phyloP scores from a whole-genome alignment of 1,139 yeast species.

The Geotrichum macrosporum region DNA sequence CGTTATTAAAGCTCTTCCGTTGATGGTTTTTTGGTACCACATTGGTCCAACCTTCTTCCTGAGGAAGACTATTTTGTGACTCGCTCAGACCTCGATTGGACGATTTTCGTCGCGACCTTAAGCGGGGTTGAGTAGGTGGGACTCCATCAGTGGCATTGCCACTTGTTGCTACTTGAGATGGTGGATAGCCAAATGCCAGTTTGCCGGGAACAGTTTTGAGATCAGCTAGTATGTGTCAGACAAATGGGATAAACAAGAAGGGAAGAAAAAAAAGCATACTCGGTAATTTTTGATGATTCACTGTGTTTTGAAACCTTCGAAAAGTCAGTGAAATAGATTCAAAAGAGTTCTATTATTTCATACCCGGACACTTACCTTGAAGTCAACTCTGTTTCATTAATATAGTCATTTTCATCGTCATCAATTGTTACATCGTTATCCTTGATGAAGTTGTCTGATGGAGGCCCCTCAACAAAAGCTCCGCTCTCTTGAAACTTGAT shows the following conservation, averaged over 20 bases:
- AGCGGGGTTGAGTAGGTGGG: neutral
- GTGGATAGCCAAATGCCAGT: constrained; percentile 2
- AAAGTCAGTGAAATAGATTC: constrained; percentile 22
- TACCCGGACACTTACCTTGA: constrained; percentile 27
- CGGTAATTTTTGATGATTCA: constrained; percentile 6
- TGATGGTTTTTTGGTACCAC: constrained; percentile 30
- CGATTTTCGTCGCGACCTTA: constrained; percentile 1
- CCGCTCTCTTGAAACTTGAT: constrained; percentile 21
- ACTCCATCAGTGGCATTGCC: neutral
- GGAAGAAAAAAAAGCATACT: neutral
- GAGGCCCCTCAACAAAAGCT: constrained; percentile 22
- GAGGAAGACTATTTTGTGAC: neutral
- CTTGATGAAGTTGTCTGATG: constrained; percentile 7
- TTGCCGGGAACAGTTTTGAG: neutral
- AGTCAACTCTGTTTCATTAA: constrained; percentile 24
- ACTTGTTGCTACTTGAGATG: neutral
- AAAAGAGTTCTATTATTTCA: constrained; percentile 14
- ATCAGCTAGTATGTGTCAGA: neutral
- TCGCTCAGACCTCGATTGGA: constrained; percentile 2
- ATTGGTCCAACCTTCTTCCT: constrained; percentile 37
- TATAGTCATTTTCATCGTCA: constrained; percentile 26
- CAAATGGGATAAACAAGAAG: constrained; percentile 23
- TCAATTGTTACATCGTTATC: constrained; percentile 16
- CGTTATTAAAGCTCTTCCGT: constrained; percentile 23
- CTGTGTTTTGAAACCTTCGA: constrained; percentile 25